A percentile compares a stretch with the other conserved stretches of the same genome.
phyloP scores from a whole-genome alignment of 2,329 filamentous ascomycete species.

The Ilyonectria destructans region DNA sequence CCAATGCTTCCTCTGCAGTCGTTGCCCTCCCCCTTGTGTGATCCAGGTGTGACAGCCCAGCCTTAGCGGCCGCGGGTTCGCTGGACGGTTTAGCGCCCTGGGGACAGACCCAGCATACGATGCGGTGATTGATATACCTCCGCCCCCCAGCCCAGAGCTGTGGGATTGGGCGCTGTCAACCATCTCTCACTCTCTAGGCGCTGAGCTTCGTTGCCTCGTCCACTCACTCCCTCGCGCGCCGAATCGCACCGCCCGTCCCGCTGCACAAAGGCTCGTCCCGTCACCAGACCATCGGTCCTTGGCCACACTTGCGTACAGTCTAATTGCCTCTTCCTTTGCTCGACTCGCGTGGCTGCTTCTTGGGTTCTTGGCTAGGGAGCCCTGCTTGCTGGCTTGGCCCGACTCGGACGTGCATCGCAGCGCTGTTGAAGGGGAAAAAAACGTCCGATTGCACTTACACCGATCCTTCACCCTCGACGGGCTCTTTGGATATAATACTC shows the following conservation, averaged over 20 bases:
- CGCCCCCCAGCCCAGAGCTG: constrained; percentile 26
- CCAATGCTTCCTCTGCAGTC: neutral
- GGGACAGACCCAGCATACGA: constrained; percentile 1
- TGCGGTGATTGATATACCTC: constrained; percentile 34
- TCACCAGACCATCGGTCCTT: constrained; percentile 48
- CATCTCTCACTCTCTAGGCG: constrained; percentile 47
- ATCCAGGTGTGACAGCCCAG: constrained; percentile 26
- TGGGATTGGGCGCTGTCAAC: constrained; percentile 36
- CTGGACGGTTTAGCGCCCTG: constrained; percentile 24
- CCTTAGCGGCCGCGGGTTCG: constrained; percentile 22
- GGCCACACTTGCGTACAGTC: constrained; percentile 35
- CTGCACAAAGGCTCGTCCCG: constrained; percentile 43
- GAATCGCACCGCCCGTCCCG: constrained; percentile 36
- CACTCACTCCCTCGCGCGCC: constrained; percentile 40
- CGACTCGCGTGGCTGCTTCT: constrained; percentile 27
- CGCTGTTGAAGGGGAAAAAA: constrained; percentile 25
- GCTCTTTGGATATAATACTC: constrained; percentile 30
- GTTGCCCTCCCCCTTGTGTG: constrained; percentile 1
- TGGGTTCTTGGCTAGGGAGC: constrained; percentile 18
- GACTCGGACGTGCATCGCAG: constrained; percentile 4
- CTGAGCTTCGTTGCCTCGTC: constrained; percentile 42
- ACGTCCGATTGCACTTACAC: constrained; percentile 41
- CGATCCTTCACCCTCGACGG: constrained; percentile 21
- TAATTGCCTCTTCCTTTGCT: constrained; percentile 27
- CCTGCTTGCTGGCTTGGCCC: constrained; percentile 8